Conservation (phyloP, 2,329 filamentous ascomycete species). For the Teratosphaeria epicoccoides region DNA sequence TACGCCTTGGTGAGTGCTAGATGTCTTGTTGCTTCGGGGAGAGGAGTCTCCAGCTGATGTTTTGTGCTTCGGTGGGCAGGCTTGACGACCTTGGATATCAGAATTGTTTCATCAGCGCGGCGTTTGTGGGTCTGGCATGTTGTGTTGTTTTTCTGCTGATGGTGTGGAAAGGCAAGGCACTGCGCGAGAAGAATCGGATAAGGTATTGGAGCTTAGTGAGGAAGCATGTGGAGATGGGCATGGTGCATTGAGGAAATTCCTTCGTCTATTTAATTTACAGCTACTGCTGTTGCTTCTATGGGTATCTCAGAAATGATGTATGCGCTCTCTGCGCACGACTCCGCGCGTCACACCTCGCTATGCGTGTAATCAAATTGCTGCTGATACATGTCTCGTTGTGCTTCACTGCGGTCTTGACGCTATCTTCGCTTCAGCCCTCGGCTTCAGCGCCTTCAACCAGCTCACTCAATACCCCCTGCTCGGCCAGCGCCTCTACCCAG, state of each 20-base stretch:
- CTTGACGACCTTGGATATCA: constrained; percentile 32
- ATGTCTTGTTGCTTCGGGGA: constrained; percentile 26
- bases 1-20: constrained; percentile 17
- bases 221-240: constrained; percentile 14
- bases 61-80: constrained; percentile 13
- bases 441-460: background rate
- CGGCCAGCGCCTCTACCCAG: constrained; percentile 60
- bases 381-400: background rate
- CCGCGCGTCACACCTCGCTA: background rate
- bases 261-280: too few species aligned
- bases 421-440: background rate
- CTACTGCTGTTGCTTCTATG: background rate
- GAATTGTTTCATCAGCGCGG: constrained; percentile 35
- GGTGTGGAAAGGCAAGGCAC: constrained; percentile 5
- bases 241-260: constrained; percentile 14
- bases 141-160: constrained; percentile 20
- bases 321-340: too few species aligned
- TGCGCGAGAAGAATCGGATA: constrained; percentile 3
- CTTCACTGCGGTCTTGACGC: background rate
- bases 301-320: background rate
- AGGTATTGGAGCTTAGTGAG: constrained; percentile 9
- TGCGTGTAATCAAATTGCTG: background rate
- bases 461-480: constrained; percentile 48
- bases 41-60: too few species aligned
- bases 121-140: constrained; percentile 33